Conservation (phyloP, 371 early-diverging fungal species). For the Rhizopus sp. region DNA sequence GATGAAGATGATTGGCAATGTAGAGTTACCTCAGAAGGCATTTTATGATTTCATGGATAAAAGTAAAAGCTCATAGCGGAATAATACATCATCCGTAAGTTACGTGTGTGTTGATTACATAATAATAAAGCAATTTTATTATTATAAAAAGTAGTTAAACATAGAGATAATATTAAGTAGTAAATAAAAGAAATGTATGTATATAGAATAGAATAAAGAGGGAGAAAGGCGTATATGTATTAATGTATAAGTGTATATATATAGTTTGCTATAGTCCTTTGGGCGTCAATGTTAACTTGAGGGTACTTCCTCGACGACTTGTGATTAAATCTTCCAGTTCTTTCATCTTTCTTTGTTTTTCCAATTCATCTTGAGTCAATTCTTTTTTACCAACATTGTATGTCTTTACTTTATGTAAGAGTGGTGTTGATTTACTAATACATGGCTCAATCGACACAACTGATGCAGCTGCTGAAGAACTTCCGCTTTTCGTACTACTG, state of each 20-base stretch:
- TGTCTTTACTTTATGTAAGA: constrained; percentile 32
- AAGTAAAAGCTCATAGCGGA: constrained; percentile 18
- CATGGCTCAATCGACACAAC: constrained; percentile 4
- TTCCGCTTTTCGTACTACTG: constrained; percentile 15
- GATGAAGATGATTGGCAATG: constrained; percentile 77
- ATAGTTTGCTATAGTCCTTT: constrained; percentile 19
- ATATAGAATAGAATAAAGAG: constrained; percentile 3
- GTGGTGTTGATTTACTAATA: constrained; percentile 31
- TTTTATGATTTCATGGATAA: constrained; percentile 73
- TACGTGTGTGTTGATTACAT: neutral
- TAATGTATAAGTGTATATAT: constrained; percentile 1
- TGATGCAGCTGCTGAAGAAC: constrained; percentile 16
- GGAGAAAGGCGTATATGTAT: neutral
- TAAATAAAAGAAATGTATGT: neutral
- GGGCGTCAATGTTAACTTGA: constrained; percentile 50
- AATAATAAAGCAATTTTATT: constrained; percentile 2
- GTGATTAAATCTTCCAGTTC: constrained; percentile 49
- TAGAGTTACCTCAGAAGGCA: constrained; percentile 73
- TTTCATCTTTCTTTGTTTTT: constrained; percentile 33
- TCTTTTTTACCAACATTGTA: constrained; percentile 26
- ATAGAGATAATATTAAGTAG: neutral
- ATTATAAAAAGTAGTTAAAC: neutral
- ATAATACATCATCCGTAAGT: neutral
- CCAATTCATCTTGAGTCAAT: constrained; percentile 19
- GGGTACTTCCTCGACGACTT: constrained; percentile 45